phyloP scores from a whole-genome alignment of 2,329 filamentous ascomycete genomes.

The Bertia moriformis region DNA sequence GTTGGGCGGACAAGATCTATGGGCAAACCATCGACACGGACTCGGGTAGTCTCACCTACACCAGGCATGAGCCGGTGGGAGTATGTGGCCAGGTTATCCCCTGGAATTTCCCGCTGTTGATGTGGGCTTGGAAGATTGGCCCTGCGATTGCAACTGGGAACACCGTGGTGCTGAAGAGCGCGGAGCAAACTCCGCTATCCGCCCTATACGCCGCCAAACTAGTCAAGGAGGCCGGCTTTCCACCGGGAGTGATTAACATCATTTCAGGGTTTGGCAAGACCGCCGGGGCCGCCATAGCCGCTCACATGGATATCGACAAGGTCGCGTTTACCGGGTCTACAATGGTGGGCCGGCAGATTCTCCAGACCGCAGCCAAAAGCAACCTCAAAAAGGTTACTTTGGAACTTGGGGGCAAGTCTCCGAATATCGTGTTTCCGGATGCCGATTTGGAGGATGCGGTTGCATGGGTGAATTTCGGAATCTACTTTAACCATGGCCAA shows the following conservation, averaged over 20 bases:
- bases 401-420: slow-evolving; percentile 44
- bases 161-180: slow-evolving; percentile 59
- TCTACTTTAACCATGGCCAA: slow-evolving; percentile 53
- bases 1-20: slow-evolving; percentile 83
- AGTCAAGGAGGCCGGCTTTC: slow-evolving; percentile 53
- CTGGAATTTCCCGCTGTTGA: slow-evolving; percentile 75
- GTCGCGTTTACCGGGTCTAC: slow-evolving; percentile 49
- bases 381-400: slow-evolving; percentile 47
- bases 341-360: slow-evolving; percentile 39
- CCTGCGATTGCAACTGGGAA: slow-evolving; percentile 62
- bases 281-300: slow-evolving; percentile 42
- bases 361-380: slow-evolving; percentile 42
- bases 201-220: slow-evolving; percentile 48
- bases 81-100: slow-evolving; percentile 80
- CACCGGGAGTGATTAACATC: slow-evolving; percentile 55
- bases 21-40: slow-evolving; percentile 74
- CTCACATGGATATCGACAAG: slow-evolving; percentile 47
- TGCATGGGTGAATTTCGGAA: slow-evolving; percentile 61
- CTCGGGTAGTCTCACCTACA: slow-evolving; percentile 69
- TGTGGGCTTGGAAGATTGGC: slow-evolving; percentile 71
- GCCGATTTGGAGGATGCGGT: slow-evolving; percentile 42
- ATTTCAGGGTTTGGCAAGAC: slow-evolving; percentile 47
- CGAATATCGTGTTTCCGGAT: slow-evolving; percentile 43
- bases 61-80: slow-evolving; percentile 62
- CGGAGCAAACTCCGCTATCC: slow-evolving; percentile 63